phyloP scores from a whole-genome alignment of 148 eudicot genomes.

The Rheum nobile region DNA sequence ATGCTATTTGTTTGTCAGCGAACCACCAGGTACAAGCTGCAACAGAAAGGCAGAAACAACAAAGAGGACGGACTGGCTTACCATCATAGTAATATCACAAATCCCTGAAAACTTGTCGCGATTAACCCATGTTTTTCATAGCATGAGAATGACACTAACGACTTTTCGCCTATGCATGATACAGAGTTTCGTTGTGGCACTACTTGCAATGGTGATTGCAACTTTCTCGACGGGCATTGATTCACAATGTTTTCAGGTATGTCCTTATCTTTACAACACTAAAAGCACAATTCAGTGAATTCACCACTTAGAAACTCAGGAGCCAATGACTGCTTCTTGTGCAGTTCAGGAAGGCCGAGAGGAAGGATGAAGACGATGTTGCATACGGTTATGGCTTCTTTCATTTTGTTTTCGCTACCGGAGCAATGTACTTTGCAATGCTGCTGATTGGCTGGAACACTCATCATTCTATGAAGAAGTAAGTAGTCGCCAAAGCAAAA shows the following conservation, averaged over 20 bases:
- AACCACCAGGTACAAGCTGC: slow-evolving; percentile 66
- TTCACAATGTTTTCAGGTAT: slow-evolving; percentile 81
- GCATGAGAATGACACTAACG: not conserved
- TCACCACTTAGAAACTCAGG: not conserved
- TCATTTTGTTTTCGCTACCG: slow-evolving; percentile 82
- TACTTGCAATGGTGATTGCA: slow-evolving; percentile 68
- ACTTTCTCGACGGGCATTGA: slow-evolving; percentile 89
- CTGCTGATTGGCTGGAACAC: slow-evolving; percentile 70
- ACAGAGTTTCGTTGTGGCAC: slow-evolving; percentile 77
- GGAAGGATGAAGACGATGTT: slow-evolving; percentile 46
- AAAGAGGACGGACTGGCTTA: slow-evolving; percentile 54
- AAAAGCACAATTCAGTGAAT: no score
- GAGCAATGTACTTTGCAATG: slow-evolving; percentile 91
- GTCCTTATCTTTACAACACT: not conserved
- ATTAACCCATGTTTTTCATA: not conserved
- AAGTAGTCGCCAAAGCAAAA: no score
- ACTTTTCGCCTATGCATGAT: not conserved
- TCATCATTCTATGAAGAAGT: slow-evolving; percentile 65
- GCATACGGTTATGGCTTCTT: slow-evolving; percentile 85
- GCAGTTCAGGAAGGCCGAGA: slow-evolving; percentile 56
- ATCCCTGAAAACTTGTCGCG: not conserved
- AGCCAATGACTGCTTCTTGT: not conserved
- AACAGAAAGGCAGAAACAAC: slow-evolving; percentile 44
- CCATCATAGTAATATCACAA: slow-evolving; percentile 48
- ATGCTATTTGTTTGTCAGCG: slow-evolving; percentile 27